These are phyloP conservation scores for Pyrenopolyporus hunteri DNA, from an alignment of 495 filamentous ascomycete genomes.

Conservation along the genomic window DNA sequence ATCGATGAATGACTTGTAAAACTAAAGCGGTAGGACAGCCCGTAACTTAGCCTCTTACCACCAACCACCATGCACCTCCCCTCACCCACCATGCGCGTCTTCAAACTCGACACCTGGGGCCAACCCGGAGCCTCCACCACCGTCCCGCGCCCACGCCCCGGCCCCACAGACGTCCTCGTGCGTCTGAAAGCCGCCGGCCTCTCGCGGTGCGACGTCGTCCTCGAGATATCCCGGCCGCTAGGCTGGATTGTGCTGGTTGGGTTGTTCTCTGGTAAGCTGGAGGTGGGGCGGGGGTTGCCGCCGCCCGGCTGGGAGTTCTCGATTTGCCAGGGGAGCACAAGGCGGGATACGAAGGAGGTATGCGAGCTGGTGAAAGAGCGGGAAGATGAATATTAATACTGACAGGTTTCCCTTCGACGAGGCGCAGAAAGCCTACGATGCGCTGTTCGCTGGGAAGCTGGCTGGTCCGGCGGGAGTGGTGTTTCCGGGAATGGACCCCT, in stretches of 20 bases:
- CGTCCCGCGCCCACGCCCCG: conserved; percentile 12
- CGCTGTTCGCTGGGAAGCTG: conserved; percentile 8
- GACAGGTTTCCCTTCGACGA: conserved; percentile 14
- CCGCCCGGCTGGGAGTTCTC: conserved; percentile 23
- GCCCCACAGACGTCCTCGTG: conserved; percentile 51
- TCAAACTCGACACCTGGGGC: conserved; percentile 22
- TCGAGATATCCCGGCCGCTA: conserved; percentile 12
- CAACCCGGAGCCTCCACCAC: conserved; percentile 21
- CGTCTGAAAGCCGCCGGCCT: conserved; percentile 56
- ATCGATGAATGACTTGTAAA: not conserved
- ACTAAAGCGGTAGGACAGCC: not conserved
- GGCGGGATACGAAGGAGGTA: conserved; percentile 22
- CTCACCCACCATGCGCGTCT: conserved; percentile 17
- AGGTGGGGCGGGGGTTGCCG: conserved; percentile 17
- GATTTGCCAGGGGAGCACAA: conserved; percentile 19
- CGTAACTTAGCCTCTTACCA: not conserved
- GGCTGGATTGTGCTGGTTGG: conserved; percentile 22
- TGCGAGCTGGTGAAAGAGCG: conserved; percentile 9
- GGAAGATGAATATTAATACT: conserved; percentile 15
- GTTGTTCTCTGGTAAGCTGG: conserved; percentile 14
- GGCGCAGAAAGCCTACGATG: conserved; percentile 10
- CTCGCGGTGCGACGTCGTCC: conserved; percentile 53
- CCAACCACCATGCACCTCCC: not conserved
- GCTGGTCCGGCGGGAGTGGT: conserved; percentile 19
- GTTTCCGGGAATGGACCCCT: conserved; percentile 3